Base-by-base conservation (phyloP, 768 basidiomycete genomes). In the Mrakia frigida region DNA sequence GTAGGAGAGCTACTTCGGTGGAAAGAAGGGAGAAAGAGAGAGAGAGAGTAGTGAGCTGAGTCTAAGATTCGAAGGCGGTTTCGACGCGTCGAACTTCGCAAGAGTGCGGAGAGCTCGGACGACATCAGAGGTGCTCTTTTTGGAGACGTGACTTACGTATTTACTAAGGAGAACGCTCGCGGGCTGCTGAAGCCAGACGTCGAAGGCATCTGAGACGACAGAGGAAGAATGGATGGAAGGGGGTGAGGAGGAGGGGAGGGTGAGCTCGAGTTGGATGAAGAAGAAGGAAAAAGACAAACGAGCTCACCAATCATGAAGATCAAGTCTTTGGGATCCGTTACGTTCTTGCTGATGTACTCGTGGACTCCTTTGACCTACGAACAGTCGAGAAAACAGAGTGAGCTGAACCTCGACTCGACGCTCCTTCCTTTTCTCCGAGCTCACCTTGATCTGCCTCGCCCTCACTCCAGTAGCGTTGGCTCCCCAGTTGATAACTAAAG, bases 101-200 rank as follows among this genome's bases (percentile, higher is more conserved):
- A n/a, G n/a, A n/a, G n/a, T n/a, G n/a, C n/a, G n/a, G n/a, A n/a
- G n/a, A n/a, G n/a, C n/a, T n/a, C n/a, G n/a, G n/a, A n/a, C n/a
- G n/a, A n/a, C n/a, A n/a, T n/a, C n/a, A n/a, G n/a, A n/a, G n/a
- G n/a, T n/a, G n/a, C n/a, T n/a, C n/a, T n/a, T n/a, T n/a, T n/a
- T n/a, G n/a, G n/a, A n/a, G n/a, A n/a, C n/a, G n/a, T 5, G 3
- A 72, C 70, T 23, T 16, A 72, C 70, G 23, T 31, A 72, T 37
- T 59, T 53, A 10, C 7, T 23, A 6, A 72, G 23, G 11, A 72
- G 35, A 4, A 59, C 46, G 11, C 23, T 41, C 16, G 74, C 65
- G 23, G 63, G 46, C 14, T 74, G 74, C 50, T 74, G 74, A 7
- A 74, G 28, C 74, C 74, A 74, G 33, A 74, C 74, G 50, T 74